Evolutionary conservation across 163 green algal genomes (phyloP), one percentile per base, ranked within the genome.

Genomic region (Scenedesmus sp.): DNA sequence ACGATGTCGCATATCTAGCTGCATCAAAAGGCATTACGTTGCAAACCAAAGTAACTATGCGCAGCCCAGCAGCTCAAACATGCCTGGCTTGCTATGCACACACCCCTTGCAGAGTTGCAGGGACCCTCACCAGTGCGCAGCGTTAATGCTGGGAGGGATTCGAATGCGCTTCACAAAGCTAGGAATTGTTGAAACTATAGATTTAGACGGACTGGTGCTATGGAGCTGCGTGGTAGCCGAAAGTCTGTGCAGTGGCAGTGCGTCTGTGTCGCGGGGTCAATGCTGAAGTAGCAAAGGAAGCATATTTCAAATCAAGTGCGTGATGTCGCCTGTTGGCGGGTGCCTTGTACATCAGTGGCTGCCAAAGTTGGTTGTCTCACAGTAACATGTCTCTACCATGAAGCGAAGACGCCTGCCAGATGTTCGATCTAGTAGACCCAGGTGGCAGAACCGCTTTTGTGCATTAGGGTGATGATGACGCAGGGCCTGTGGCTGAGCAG

Each of bases 221-320:
- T 5, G 52, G 12, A 79, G 66, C 70, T 16, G 23, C 23, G 15
- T 52, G 23, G 52, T 46, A 79, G 70, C 70, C 70, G 70, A 79
- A 79, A 79, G 23, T 76, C 66, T 79, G 70, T 79, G 70, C 70
- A 23, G 70, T 79, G 70, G 70, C 52, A 52, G 70, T 79, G 70
- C 70, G 70, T n/a, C 70, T 79, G 23, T 46, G 1, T 79, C 52
- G 23, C 70, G 2, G 70, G 13, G 6, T 79, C 1, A 23, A 8
- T 79, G 70, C 70, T 79, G 20, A 15, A 15, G 23, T 34, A 34
- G 70, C 70, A 79, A 3, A 15, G 4, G 52, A 52, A 2, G 6
- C 66, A 76, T 52, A 23, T 2, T 23, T 16, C 46, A 52, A 23
- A 46, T 18, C 1, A 34, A 76, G 6, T 76, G 66, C 26, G 23